Percentiles rank a stretch among this genome's conserved stretches.
phyloP scores from a whole-genome alignment of 1,284 basidiomycete genomes.

The Psilocybe mexicana region DNA sequence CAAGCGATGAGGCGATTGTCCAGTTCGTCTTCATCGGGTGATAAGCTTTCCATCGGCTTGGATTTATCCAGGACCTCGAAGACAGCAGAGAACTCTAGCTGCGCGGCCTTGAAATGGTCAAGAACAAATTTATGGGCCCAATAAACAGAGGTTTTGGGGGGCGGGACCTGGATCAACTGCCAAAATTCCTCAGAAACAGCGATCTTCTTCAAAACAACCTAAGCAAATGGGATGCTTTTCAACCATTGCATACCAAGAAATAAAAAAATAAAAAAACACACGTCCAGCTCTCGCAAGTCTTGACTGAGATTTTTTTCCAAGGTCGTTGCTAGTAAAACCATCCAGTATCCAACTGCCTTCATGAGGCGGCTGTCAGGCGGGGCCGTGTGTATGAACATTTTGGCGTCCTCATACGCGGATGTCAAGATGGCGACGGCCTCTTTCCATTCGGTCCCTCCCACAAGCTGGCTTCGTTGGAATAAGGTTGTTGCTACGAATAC shows the following conservation, averaged over 20 bases:
- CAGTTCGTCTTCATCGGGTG: conserved; percentile 26
- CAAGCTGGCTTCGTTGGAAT: conserved; percentile 41
- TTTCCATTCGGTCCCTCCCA: conserved; percentile 47
- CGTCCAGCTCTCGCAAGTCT: conserved; percentile 51
- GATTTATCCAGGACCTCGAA: conserved; percentile 37
- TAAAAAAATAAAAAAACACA: conserved; percentile 26
- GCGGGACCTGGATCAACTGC: conserved; percentile 39
- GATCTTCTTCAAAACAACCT: conserved; percentile 46
- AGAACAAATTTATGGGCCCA: conserved; percentile 48
- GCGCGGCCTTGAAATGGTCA: conserved; percentile 40
- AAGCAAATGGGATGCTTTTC: background rate
- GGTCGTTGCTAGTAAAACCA: conserved; percentile 50
- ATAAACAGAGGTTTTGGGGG: conserved; percentile 49
- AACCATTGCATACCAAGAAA: background rate
- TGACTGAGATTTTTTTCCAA: conserved; percentile 48
- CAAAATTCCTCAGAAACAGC: conserved; percentile 50
- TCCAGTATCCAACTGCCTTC: conserved; percentile 57
- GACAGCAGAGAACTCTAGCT: conserved; percentile 45
- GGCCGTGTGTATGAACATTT: conserved; percentile 50
- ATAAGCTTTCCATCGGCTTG: conserved; percentile 14
- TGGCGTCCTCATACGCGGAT: conserved; percentile 58
- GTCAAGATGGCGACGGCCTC: conserved; percentile 59
- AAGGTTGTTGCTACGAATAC: conserved; percentile 51
- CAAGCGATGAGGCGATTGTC: conserved; percentile 57
- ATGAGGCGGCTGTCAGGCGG: conserved; percentile 63